Base-by-base conservation (phyloP, 2,329 filamentous ascomycete species). In the Zasmidium cellare region DNA sequence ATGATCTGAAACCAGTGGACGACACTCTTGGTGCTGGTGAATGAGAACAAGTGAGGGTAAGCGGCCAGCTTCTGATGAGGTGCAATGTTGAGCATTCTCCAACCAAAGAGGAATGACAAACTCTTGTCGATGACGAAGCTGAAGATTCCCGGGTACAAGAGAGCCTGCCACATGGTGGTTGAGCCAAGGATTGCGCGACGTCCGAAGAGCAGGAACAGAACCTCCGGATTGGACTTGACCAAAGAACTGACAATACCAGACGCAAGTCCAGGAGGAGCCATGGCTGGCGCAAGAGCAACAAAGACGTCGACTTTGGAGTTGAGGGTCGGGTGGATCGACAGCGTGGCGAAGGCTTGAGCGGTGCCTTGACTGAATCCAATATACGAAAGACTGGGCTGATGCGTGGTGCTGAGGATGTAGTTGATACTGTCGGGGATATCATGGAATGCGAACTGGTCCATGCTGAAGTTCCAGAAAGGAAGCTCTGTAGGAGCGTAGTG, bases 1-100 rank as follows among this genome's bases (percentile, higher is more conserved):
- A 99, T 99, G 71, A 99, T 97, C 72, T 99, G 94, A 74, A 99
- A 99, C 94, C 94, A 99, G 72, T 99, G 94, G 0, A 99, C 94
- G 9, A 99, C 92, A 19, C 88, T 92, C 76, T 99, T 99, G 57
- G 92, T 96, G 72, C 91, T 96, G 0, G 93, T 97, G 73, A 93
- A 97, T 0, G 92, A 97, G 78, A 96, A 99, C 0, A 99, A 79
- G 77, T 99, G 94, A 9, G 93, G 89, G 72, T 99, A 99, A 1
- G 92, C 92, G 2, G 94, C 94, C 18, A 99, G 84, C 72, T 99
- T 99, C 75, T 99, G 94, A 57, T 88, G 87, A 0, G 85, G 78
- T 9, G 86, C 86, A 61, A 99, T 97, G 72, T 97, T 99, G 58
- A 81, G 80, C 3, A 88, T 89, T 60, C 84, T 85, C 94, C 94